These are phyloP conservation scores for Neoconidiobolus thromboides DNA, from an alignment of 371 early-diverging fungal species.

Conservation along the genomic window DNA sequence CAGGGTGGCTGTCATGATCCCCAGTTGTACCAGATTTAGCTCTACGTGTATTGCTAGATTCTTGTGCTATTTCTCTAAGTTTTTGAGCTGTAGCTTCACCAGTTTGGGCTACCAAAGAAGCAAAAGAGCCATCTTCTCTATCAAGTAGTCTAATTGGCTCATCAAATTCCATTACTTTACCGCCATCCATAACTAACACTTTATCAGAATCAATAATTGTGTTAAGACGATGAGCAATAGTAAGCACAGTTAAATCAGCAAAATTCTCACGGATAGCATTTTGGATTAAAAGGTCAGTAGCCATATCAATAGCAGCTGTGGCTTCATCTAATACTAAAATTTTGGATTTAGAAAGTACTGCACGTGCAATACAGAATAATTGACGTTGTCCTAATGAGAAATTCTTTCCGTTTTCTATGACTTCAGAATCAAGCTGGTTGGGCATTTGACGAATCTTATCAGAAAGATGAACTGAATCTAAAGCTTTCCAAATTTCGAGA, in stretches of 20 bases:
- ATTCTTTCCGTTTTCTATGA: conserved; percentile 35
- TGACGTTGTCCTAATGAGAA: conserved; percentile 69
- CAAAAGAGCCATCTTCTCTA: conserved; percentile 32
- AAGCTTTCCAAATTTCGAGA: conserved; percentile 59
- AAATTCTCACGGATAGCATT: conserved; percentile 62
- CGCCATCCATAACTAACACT: conserved; percentile 60
- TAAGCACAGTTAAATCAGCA: conserved; percentile 56
- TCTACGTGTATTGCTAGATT: background rate
- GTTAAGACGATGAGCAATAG: conserved; percentile 59
- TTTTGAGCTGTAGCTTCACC: conserved; percentile 16
- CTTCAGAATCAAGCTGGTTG: conserved; percentile 30
- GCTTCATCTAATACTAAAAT: conserved; percentile 54
- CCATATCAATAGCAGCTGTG: conserved; percentile 37
- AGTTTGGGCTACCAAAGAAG: conserved; percentile 19
- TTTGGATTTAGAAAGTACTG: conserved; percentile 43
- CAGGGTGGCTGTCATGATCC: background rate
- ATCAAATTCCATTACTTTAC: conserved; percentile 60
- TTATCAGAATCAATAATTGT: conserved; percentile 71
- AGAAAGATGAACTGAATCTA: conserved; percentile 32
- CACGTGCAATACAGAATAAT: conserved; percentile 58
- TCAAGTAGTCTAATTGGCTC: conserved; percentile 32
- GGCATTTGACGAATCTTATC: conserved; percentile 32
- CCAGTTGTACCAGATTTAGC: background rate
- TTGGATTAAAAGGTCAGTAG: conserved; percentile 50
- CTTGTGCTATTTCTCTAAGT: conserved; percentile 15